Percentiles rank a stretch among this genome's conserved stretches.
Conservation (phyloP, 2,329 filamentous ascomycete species). For the Emericellopsis atlantica region DNA sequence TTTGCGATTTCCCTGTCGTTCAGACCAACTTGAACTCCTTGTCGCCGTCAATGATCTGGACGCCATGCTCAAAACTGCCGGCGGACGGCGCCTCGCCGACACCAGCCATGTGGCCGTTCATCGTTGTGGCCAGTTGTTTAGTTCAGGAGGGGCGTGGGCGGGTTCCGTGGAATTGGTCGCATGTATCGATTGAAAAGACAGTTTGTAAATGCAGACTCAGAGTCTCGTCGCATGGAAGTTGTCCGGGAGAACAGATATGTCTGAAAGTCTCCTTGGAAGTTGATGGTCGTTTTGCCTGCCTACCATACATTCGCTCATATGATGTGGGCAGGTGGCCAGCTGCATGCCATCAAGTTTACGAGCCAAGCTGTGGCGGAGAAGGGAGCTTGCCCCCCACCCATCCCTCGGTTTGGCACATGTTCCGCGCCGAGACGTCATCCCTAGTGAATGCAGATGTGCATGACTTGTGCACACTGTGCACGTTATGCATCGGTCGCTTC, state of each 20-base stretch:
- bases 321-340: constrained; percentile 1
- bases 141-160: constrained; percentile 3
- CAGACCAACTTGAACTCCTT: constrained; percentile 80
- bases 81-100: constrained; percentile 53
- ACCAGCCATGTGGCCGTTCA: constrained; percentile 74
- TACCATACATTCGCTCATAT: not conserved
- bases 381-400: too few species aligned
- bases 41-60: constrained; percentile 86
- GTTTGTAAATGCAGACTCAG: not conserved
- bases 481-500: too few species aligned
- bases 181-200: not conserved
- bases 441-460: too few species aligned
- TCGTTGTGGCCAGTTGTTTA: constrained; percentile 14
- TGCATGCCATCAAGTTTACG: too few species aligned
- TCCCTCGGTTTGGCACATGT: too few species aligned
- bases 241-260: not conserved
- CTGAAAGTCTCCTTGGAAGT: not conserved
- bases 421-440: too few species aligned
- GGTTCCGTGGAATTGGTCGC: constrained; percentile 2
- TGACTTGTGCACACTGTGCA: too few species aligned
- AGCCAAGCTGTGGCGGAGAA: not conserved
- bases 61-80: constrained; percentile 75
- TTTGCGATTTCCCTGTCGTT: constrained; percentile 16
- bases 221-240: not conserved
- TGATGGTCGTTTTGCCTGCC: not conserved